Conservation (phyloP, 768 basidiomycete genomes). For the Glaciozyma martinii region DNA sequence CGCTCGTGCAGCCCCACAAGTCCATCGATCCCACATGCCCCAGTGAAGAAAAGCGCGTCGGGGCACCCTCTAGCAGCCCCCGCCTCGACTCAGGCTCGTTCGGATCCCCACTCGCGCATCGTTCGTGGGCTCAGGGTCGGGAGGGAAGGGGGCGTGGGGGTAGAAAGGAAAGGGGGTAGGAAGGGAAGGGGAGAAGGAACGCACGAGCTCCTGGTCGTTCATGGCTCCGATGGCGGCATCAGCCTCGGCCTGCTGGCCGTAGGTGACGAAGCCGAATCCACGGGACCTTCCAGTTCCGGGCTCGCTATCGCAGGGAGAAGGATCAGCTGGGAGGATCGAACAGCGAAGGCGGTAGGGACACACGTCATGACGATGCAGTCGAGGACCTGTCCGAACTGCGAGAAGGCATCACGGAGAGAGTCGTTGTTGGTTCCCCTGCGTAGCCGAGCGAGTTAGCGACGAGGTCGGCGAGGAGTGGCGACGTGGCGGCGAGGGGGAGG, state of each 20-base stretch:
- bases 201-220: constrained; percentile 62
- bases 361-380: constrained; percentile 59
- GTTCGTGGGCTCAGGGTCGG: neutral
- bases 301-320: constrained; percentile 44
- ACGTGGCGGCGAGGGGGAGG: neutral
- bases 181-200: neutral
- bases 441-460: neutral
- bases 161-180: neutral
- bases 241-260: constrained; percentile 74
- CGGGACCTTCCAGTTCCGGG: constrained; percentile 90
- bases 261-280: constrained; percentile 86
- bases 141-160: neutral
- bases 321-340: neutral
- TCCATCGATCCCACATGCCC: too few species aligned
- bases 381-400: constrained; percentile 59
- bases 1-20: too few species aligned
- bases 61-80: too few species aligned
- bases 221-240: constrained; percentile 81
- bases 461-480: neutral
- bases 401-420: constrained; percentile 74
- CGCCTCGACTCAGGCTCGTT: too few species aligned
- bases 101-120: too few species aligned
- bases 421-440: constrained; percentile 67
- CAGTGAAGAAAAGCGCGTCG: too few species aligned
- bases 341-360: constrained; percentile 43